phyloP scores from a whole-genome alignment of 2,329 filamentous ascomycete species.

The Monosporascus cannonballus region DNA sequence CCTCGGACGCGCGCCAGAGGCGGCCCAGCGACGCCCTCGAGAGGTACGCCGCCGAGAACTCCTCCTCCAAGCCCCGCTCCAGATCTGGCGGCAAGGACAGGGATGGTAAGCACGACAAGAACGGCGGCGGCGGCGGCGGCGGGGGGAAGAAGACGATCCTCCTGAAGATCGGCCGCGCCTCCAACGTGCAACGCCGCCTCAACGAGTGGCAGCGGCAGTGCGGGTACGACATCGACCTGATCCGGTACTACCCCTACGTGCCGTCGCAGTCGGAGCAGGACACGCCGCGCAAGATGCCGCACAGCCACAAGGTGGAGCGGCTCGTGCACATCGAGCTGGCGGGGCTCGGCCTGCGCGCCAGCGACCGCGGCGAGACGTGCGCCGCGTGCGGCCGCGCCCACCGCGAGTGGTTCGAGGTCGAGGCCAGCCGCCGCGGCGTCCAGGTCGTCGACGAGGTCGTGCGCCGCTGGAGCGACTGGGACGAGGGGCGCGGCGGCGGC shows the following conservation, averaged over 20 bases:
- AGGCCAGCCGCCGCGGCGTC: slow-evolving; percentile 65
- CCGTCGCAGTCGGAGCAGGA: slow-evolving; percentile 18
- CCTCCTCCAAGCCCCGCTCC: not conserved
- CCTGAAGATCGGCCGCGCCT: slow-evolving; percentile 60
- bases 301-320: slow-evolving; percentile 82
- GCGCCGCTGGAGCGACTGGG: slow-evolving; percentile 81
- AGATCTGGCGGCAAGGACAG: slow-evolving; percentile 14
- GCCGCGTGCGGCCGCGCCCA: slow-evolving; percentile 77
- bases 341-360: slow-evolving; percentile 49
- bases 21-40: slow-evolving; percentile 51
- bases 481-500: slow-evolving; percentile 37
- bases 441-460: slow-evolving; percentile 63
- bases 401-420: slow-evolving; percentile 91
- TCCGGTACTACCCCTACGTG: slow-evolving; percentile 87
- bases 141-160: slow-evolving; percentile 53
- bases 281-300: slow-evolving; percentile 66
- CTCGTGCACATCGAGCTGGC: slow-evolving; percentile 86
- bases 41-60: slow-evolving; percentile 33
- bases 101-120: slow-evolving; percentile 13
- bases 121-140: slow-evolving; percentile 19
- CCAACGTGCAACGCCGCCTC: slow-evolving; percentile 84
- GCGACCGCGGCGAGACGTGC: slow-evolving; percentile 52
- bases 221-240: slow-evolving; percentile 77
- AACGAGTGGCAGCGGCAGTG: slow-evolving; percentile 94
- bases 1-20: slow-evolving; percentile 32